These are phyloP conservation scores for Bolboschoenus planiculmis DNA, from an alignment of 176 grass and related monocot species.

Conservation along the genomic window DNA sequence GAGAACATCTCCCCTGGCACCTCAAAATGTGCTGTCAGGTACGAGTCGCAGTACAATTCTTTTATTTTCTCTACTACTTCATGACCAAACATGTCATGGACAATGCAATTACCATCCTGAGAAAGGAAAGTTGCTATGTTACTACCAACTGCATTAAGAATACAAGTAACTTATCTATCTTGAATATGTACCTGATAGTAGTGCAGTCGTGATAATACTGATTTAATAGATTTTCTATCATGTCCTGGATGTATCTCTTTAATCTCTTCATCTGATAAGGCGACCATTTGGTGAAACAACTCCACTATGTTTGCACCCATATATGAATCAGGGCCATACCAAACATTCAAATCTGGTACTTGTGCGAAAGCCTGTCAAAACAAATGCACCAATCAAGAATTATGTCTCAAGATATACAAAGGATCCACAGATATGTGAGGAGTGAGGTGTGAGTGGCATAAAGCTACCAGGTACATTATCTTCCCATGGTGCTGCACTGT, in stretches of 20 bases:
- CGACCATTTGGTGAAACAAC: slow-evolving; percentile 79
- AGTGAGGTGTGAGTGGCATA: not conserved
- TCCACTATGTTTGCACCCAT: slow-evolving; percentile 97
- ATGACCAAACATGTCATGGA: slow-evolving; percentile 93
- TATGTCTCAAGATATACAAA: not conserved
- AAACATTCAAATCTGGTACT: slow-evolving; percentile 82
- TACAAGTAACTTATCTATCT: not conserved
- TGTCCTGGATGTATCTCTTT: slow-evolving; percentile 73
- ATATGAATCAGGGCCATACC: slow-evolving; percentile 98
- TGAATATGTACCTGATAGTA: slow-evolving; percentile 71
- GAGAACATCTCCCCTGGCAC: slow-evolving; percentile 99
- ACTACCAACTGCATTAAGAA: not conserved
- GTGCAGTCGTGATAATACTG: slow-evolving; percentile 48
- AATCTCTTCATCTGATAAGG: slow-evolving; percentile 91
- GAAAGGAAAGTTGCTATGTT: slow-evolving; percentile 14
- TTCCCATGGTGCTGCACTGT: not conserved
- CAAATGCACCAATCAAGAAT: not conserved
- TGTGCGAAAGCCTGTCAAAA: slow-evolving; percentile 72
- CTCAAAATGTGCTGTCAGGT: slow-evolving; percentile 95
- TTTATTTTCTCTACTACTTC: slow-evolving; percentile 89
- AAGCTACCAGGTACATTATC: not conserved
- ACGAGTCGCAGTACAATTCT: slow-evolving; percentile 83
- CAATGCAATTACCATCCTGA: slow-evolving; percentile 92
- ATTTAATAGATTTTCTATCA: slow-evolving; percentile 57
- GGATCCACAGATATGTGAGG: not conserved